These are phyloP conservation scores for Wallacemonas sp. DNA, from an alignment of 208 protist genomes.

Conservation along the genomic window DNA sequence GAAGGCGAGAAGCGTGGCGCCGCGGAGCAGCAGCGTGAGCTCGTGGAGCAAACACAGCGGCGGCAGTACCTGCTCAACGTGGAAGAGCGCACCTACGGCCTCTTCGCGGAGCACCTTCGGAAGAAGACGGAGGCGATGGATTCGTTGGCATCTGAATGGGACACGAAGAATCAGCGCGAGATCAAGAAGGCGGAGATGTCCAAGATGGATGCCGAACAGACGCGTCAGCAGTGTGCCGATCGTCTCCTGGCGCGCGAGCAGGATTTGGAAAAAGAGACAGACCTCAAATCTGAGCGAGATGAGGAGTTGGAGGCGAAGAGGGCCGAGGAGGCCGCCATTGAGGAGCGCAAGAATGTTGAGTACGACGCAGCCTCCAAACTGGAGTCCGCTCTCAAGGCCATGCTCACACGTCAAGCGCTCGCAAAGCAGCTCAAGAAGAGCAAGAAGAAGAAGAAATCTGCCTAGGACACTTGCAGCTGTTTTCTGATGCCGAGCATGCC, in stretches of 20 bases:
- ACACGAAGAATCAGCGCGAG: constrained; percentile 73
- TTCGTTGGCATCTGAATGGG: constrained; percentile 69
- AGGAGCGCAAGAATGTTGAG: constrained; percentile 42
- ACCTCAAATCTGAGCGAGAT: constrained; percentile 56
- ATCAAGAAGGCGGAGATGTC: constrained; percentile 71
- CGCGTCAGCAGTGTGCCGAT: constrained; percentile 72
- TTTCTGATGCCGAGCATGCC: no score
- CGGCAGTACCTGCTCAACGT: constrained; percentile 39
- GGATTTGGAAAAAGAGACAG: constrained; percentile 46
- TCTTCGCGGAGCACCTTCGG: constrained; percentile 70
- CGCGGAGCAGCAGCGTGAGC: constrained; percentile 42
- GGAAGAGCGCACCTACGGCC: constrained; percentile 51
- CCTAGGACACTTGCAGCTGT: no score
- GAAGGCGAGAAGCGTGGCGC: constrained; percentile 69
- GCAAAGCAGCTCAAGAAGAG: constrained; percentile 72
- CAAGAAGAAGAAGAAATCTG: constrained; percentile 63
- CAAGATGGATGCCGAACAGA: constrained; percentile 85
- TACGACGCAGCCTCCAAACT: constrained; percentile 79
- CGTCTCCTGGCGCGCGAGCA: constrained; percentile 58
- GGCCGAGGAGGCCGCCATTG: constrained; percentile 26
- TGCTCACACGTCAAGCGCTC: constrained; percentile 77
- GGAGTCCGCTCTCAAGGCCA: constrained; percentile 75
- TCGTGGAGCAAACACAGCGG: constrained; percentile 33
- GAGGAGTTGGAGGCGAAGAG: constrained; percentile 35
- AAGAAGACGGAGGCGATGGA: constrained; percentile 74